These are phyloP conservation scores for Mucor lusitanicus DNA, from an alignment of 371 early-diverging fungal genomes.

Conservation along the genomic window DNA sequence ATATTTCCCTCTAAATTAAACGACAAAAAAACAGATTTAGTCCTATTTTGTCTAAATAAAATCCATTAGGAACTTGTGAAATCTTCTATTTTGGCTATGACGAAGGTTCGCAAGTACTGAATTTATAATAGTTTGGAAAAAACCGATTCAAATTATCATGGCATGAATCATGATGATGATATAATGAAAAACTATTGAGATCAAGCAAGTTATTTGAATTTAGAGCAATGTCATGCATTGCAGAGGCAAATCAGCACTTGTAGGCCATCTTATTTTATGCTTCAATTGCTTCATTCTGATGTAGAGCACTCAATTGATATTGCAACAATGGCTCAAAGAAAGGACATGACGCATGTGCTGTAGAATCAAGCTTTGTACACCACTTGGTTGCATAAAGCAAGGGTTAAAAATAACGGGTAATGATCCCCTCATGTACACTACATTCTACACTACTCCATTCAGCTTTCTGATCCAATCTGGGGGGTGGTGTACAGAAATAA, in stretches of 20 bases:
- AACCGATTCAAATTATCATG: neutral
- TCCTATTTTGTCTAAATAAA: slow-evolving; percentile 1
- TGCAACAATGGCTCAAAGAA: too few species aligned
- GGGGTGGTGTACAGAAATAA: neutral
- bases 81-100: neutral
- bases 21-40: neutral
- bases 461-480: neutral
- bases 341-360: too few species aligned
- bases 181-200: too few species aligned
- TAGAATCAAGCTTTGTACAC: neutral
- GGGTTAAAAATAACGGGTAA: neutral
- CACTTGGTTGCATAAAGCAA: neutral
- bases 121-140: neutral
- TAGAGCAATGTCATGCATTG: too few species aligned
- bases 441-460: neutral
- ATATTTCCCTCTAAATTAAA: neutral
- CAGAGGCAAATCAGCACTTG: too few species aligned
- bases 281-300: too few species aligned
- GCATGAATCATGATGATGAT: too few species aligned
- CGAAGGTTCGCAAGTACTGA: neutral
- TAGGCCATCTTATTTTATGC: too few species aligned
- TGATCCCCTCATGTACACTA: neutral
- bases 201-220: too few species aligned
- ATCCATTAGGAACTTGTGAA: neutral
- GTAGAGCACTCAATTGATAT: too few species aligned